Evolutionary conservation across 78 protist genomes (phyloP), one percentile per base, ranked within the genome.

Genomic region (Speleostelium caveatum): DNA sequence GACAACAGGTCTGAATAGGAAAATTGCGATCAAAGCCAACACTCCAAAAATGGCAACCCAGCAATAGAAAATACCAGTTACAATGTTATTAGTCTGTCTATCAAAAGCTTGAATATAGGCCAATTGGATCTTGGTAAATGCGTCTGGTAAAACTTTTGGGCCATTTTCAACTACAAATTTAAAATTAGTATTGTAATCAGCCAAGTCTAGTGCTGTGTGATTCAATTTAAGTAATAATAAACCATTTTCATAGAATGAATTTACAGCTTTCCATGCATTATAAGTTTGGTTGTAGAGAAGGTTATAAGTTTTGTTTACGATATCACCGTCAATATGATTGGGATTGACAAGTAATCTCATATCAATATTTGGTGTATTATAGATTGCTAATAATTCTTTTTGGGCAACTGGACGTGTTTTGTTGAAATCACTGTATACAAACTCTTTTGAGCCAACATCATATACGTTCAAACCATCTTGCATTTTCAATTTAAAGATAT

Each of bases 211-310:
- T 7, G 6, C 42, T 5, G 41, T 6, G 28, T 55, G 10, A 39
- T 35, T 22, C 7, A 45, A 3, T 21, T 30, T 42, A 28, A n/a
- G 28, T 17, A 72, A 22, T 1, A 42, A 8, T 17, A 36, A 26
- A 14, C 49, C 75, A 67, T 41, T 61, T 12, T 69, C 79, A 41
- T 69, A 26, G 19, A 59, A 83, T 0, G 51, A 28, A 33, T 83
- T 83, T 6, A 45, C 91, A 32, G 79, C 91, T 45, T 83, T 83
- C 80, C 79, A 83, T 5, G 53, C 65, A 59, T 83, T 83, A 33
- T 69, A 83, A n/a, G 17, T 0, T 39, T 65, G 74, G 30, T 26
- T 24, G 17, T 4, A 8, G 16, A 58, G 16, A 17, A 22, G 17
- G 17, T 58, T 58, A 26, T 68, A 68, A 32, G 1, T 26, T 19